Evolutionary conservation across 2,329 filamentous ascomycete species (phyloP).

Genomic region (Aureobasidium sp.): DNA sequence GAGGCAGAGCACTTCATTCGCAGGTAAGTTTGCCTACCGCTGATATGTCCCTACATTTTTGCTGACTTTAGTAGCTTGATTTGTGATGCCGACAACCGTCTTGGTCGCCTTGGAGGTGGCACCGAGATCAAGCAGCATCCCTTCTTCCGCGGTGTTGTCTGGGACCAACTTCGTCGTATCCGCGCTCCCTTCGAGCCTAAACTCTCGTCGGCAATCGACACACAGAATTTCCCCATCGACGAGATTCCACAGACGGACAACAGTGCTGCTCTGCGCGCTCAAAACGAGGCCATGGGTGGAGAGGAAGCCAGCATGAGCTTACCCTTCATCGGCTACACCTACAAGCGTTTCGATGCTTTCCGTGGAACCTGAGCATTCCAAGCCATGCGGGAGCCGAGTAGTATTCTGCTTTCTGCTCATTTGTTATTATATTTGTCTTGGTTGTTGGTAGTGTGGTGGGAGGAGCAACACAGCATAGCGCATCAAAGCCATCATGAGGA

Average conservation of each 20-base stretch:
- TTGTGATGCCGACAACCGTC: conserved; percentile 84
- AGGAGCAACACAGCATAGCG: neutral
- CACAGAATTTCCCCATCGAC: conserved; percentile 97
- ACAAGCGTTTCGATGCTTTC: conserved; percentile 85
- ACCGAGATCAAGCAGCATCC: conserved; percentile 88
- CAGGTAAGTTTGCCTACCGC: conserved; percentile 52
- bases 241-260: conserved; percentile 97
- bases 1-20: conserved; percentile 90
- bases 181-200: conserved; percentile 94
- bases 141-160: conserved; percentile 96
- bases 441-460: neutral
- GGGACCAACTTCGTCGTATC: conserved; percentile 85
- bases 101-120: conserved; percentile 73
- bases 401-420: neutral
- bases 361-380: conserved; percentile 23
- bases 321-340: conserved; percentile 94
- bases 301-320: conserved; percentile 91
- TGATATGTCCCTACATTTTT: neutral
- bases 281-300: conserved; percentile 67
- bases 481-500: neutral
- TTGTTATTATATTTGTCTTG: neutral
- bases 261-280: conserved; percentile 74
- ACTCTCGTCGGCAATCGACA: conserved; percentile 86
- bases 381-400: neutral
- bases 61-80: conserved; percentile 56